phyloP scores from a whole-genome alignment of 495 filamentous ascomycete species.

The Aspergillus ellipticus region DNA sequence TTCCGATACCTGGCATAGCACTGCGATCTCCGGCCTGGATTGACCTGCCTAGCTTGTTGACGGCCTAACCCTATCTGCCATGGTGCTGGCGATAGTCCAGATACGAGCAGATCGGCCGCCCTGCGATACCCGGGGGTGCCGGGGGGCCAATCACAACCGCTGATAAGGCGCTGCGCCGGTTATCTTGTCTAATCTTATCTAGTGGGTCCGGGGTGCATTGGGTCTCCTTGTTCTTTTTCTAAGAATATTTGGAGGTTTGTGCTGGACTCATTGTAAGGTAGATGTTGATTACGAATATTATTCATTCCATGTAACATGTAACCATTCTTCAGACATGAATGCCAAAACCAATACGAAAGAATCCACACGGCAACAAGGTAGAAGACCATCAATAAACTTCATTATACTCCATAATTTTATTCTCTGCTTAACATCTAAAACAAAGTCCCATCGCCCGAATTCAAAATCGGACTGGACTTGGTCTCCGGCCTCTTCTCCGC shows the following conservation, averaged over 20 bases:
- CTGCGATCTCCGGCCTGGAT: too few relatives aligned
- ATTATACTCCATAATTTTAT: too few relatives aligned
- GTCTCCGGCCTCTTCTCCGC: constrained; percentile 37
- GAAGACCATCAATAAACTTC: too few relatives aligned
- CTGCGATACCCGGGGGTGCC: not conserved
- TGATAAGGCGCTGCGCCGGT: not conserved
- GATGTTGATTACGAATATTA: too few relatives aligned
- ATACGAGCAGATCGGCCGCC: not conserved
- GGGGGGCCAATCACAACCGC: not conserved
- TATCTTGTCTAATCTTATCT: constrained; percentile 9
- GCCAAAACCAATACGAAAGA: too few relatives aligned
- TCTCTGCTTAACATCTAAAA: constrained; percentile 21
- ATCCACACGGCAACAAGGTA: too few relatives aligned
- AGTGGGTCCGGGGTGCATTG: not conserved
- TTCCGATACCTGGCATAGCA: not conserved
- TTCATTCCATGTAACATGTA: too few relatives aligned
- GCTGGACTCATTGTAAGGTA: too few relatives aligned
- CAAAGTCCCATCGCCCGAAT: constrained; percentile 43
- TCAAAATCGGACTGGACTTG: constrained; percentile 43
- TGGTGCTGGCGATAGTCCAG: not conserved
- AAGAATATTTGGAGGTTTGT: too few relatives aligned
- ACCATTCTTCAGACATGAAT: too few relatives aligned
- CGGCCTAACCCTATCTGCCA: not conserved
- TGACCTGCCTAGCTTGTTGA: not conserved
- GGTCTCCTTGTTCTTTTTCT: too few relatives aligned